phyloP scores from a whole-genome alignment of 2,329 filamentous ascomycete genomes.

The Xylaria sp. region DNA sequence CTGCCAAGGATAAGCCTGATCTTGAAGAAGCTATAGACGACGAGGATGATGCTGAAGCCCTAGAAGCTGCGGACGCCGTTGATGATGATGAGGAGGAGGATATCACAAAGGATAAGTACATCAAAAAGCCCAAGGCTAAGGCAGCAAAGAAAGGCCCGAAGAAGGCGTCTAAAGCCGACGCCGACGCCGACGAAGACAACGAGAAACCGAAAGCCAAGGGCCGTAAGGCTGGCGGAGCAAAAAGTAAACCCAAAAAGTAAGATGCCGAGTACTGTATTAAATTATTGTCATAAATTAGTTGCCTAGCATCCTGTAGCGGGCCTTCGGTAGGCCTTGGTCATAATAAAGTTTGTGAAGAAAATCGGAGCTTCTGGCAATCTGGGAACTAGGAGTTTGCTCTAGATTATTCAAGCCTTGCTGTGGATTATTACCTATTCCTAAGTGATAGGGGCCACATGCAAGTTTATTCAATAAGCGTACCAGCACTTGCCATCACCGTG shows the following conservation, averaged over 20 bases:
- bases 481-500: no score
- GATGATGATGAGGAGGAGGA: constrained; percentile 78
- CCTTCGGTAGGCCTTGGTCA: not conserved
- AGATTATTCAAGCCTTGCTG: no score
- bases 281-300: not conserved
- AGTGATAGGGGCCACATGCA: not conserved
- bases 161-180: constrained; percentile 47
- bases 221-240: constrained; percentile 35
- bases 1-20: constrained; percentile 80
- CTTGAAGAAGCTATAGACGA: constrained; percentile 96
- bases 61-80: constrained; percentile 64
- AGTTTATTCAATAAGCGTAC: no score
- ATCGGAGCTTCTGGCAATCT: no score
- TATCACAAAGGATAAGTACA: constrained; percentile 92
- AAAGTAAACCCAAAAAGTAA: constrained; percentile 42
- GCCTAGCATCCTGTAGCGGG: not conserved
- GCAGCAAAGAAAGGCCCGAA: constrained; percentile 57
- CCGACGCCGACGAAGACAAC: constrained; percentile 57
- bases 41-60: constrained; percentile 74
- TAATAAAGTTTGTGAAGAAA: no score
- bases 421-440: not conserved
- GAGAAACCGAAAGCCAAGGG: constrained; percentile 36
- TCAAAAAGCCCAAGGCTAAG: constrained; percentile 85
- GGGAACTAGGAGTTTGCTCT: no score
- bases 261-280: constrained; percentile 1